These are phyloP conservation scores for Hypoxylon lienhwacheense DNA, from an alignment of 495 filamentous ascomycete species.

Conservation along the genomic window DNA sequence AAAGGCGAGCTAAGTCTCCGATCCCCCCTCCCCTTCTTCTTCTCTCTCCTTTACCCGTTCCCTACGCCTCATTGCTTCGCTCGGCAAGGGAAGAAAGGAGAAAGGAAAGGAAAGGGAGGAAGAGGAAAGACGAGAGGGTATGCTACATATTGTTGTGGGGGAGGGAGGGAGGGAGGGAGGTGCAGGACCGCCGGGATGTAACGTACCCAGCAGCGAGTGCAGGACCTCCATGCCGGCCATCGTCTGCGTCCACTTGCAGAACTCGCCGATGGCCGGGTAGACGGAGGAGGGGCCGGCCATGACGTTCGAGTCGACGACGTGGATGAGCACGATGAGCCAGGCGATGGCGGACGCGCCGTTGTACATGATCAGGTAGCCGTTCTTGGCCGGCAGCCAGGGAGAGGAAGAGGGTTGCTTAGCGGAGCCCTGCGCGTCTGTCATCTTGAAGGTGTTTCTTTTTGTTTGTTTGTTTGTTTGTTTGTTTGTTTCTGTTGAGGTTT, in stretches of 20 bases:
- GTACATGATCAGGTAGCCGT: slow-evolving; percentile 77
- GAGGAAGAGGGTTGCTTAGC: too few relatives aligned
- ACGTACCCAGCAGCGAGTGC: slow-evolving; percentile 69
- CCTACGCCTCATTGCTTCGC: too few relatives aligned
- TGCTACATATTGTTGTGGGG: background rate
- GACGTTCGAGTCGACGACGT: slow-evolving; percentile 47
- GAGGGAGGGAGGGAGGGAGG: background rate
- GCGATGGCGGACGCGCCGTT: slow-evolving; percentile 73
- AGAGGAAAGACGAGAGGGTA: background rate
- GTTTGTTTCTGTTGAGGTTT: too few relatives aligned
- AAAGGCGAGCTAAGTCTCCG: too few relatives aligned
- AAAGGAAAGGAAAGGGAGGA: background rate
- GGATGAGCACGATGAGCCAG: slow-evolving; percentile 72
- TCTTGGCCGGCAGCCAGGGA: slow-evolving; percentile 49
- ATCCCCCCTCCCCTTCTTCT: too few relatives aligned
- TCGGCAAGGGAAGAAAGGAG: too few relatives aligned
- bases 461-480: slow-evolving; percentile 27
- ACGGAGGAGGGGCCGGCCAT: slow-evolving; percentile 34
- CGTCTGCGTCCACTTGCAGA: slow-evolving; percentile 78
- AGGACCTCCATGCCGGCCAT: slow-evolving; percentile 79
- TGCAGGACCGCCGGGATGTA: background rate
- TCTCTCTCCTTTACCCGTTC: too few relatives aligned
- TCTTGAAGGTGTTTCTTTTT: slow-evolving; percentile 31
- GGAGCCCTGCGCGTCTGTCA: too few relatives aligned
- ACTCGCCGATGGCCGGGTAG: slow-evolving; percentile 60